Percentiles rank a stretch among this genome's conserved stretches.
Evolutionary conservation across 306 rosid species (phyloP).

Genomic region (Arachis hypogaea): DNA sequence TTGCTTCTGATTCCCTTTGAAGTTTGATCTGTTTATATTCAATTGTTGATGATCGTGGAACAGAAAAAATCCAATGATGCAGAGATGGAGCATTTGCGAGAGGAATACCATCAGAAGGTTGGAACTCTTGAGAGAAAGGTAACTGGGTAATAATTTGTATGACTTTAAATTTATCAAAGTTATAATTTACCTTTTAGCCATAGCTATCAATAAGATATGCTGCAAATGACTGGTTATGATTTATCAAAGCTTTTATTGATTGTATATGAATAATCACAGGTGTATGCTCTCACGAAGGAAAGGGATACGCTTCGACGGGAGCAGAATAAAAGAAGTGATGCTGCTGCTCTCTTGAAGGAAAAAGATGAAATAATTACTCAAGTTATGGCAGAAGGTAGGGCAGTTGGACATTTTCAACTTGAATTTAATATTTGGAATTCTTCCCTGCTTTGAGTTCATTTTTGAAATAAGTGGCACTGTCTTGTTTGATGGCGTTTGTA

Average conservation of each 20-base stretch:
- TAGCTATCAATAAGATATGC: slow-evolving; percentile 3
- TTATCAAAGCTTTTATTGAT: slow-evolving; percentile 27
- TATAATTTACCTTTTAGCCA: background rate
- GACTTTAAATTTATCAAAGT: slow-evolving; percentile 15
- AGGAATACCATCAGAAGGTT: slow-evolving; percentile 84
- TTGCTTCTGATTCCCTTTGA: background rate
- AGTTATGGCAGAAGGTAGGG: slow-evolving; percentile 98
- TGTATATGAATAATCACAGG: slow-evolving; percentile 54
- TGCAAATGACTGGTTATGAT: background rate
- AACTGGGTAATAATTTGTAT: background rate
- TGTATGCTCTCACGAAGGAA: slow-evolving; percentile 96
- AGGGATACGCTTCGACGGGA: slow-evolving; percentile 95
- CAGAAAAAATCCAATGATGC: slow-evolving; percentile 80
- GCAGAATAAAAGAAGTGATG: slow-evolving; percentile 96
- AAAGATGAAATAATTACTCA: slow-evolving; percentile 98
- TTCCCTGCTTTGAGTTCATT: too few species aligned
- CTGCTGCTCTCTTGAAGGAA: slow-evolving; percentile 97
- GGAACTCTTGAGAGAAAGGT: slow-evolving; percentile 80
- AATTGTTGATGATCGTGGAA: slow-evolving; percentile 42
- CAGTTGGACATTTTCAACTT: slow-evolving; percentile 13
- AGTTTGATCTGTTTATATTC: slow-evolving; percentile 13
- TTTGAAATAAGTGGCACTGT: too few species aligned
- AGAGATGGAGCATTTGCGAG: slow-evolving; percentile 74
- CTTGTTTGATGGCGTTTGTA: background rate
- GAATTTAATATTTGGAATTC: too few species aligned